Percentiles rank a stretch among this genome's conserved stretches.
phyloP scores from a whole-genome alignment of 1,139 yeast genomes.

The Trichomonascaceae sp. region DNA sequence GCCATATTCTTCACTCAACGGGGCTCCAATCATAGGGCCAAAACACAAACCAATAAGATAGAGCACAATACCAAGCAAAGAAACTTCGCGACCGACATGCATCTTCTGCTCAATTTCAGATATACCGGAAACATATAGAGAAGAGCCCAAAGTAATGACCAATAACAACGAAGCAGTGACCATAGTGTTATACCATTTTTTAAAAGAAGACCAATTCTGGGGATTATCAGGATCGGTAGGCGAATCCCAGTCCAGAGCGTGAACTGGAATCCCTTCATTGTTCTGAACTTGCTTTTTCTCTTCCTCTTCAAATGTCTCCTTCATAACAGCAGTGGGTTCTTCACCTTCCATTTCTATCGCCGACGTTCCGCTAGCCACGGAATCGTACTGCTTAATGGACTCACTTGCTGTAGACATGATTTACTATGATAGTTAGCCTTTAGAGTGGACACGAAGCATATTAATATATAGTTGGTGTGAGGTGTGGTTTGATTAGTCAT shows the following conservation, averaged over 20 bases:
- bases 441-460: neutral
- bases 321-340: neutral
- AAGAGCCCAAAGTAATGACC: conserved; percentile 33
- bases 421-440: neutral
- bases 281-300: neutral
- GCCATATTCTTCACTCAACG: conserved; percentile 50
- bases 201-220: conserved; percentile 35
- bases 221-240: conserved; percentile 42
- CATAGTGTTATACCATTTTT: conserved; percentile 27
- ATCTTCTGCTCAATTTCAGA: conserved; percentile 19
- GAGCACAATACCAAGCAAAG: conserved; percentile 49
- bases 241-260: conserved; percentile 28
- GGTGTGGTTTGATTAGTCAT: neutral
- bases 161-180: conserved; percentile 29
- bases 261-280: neutral
- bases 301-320: neutral
- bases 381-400: neutral
- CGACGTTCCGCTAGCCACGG: neutral
- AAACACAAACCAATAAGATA: conserved; percentile 52
- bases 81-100: conserved; percentile 14
- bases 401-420: neutral
- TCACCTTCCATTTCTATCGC: neutral
- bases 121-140: conserved; percentile 30
- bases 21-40: conserved; percentile 50
- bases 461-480: neutral